These are phyloP conservation scores for Artemisia argyi DNA, from an alignment of 129 eudicot genomes.

Conservation along the genomic window DNA sequence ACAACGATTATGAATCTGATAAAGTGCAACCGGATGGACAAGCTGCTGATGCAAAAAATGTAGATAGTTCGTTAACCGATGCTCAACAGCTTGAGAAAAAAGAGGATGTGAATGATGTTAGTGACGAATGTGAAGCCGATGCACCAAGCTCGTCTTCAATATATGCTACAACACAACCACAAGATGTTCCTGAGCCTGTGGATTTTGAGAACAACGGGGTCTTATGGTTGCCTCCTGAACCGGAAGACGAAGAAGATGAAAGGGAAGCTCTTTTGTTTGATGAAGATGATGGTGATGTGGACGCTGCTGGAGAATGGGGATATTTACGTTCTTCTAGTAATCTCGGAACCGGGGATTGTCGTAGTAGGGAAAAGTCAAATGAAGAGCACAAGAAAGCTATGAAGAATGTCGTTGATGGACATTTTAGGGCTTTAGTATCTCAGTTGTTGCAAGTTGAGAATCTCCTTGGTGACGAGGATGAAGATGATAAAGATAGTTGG, in stretches of 20 bases:
- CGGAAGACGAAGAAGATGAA: constrained; percentile 98
- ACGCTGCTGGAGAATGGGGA: constrained; percentile 87
- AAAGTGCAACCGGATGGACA: no score
- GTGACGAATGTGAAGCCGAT: constrained; percentile 71
- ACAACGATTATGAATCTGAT: constrained; percentile 45
- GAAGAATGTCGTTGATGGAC: constrained; percentile 93
- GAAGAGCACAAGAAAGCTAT: constrained; percentile 90
- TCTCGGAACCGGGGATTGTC: constrained; percentile 71
- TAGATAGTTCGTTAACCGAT: constrained; percentile 44
- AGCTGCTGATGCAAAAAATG: constrained; percentile 41
- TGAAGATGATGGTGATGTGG: constrained; percentile 68
- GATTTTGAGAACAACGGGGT: constrained; percentile 97
- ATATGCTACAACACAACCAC: constrained; percentile 40
- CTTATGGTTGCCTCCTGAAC: constrained; percentile 99
- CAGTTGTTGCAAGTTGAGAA: constrained; percentile 96
- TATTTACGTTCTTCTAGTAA: constrained; percentile 60
- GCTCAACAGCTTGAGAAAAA: constrained; percentile 46
- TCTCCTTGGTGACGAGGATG: constrained; percentile 60
- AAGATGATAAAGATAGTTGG: constrained; percentile 73
- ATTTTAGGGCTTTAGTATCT: constrained; percentile 92
- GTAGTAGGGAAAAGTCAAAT: constrained; percentile 66
- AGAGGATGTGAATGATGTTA: constrained; percentile 47
- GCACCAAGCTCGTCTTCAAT: constrained; percentile 50
- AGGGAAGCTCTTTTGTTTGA: constrained; percentile 69
- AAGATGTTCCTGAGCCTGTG: constrained; percentile 79